Conservation (phyloP, 495 filamentous ascomycete genomes). For the Daldinia vernicosa region DNA sequence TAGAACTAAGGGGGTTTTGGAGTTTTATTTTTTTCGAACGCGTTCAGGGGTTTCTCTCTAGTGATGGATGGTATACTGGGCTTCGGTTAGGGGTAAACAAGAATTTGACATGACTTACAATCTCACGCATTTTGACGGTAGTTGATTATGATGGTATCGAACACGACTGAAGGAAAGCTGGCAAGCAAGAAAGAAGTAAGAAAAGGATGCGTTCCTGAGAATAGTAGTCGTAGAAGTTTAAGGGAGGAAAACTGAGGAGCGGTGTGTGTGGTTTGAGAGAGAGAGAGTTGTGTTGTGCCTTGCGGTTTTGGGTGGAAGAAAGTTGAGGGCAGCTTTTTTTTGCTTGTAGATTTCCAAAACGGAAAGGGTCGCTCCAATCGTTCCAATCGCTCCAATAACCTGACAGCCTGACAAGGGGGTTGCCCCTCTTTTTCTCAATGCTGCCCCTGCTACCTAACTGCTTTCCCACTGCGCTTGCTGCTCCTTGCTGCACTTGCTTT, state of each 20-base stretch:
- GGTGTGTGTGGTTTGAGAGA: slow-evolving; percentile 37
- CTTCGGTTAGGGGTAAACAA: slow-evolving; percentile 67
- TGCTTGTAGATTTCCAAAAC: slow-evolving; percentile 36
- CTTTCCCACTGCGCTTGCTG: slow-evolving; percentile 9
- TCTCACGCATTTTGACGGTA: slow-evolving; percentile 85
- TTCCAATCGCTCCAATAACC: neutral
- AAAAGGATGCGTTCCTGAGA: slow-evolving; percentile 41
- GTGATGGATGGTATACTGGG: slow-evolving; percentile 79
- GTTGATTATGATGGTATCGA: slow-evolving; percentile 41
- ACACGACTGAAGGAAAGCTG: slow-evolving; percentile 34
- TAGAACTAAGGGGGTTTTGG: slow-evolving; percentile 35
- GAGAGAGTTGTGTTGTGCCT: slow-evolving; percentile 40
- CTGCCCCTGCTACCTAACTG: neutral
- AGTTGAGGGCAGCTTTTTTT: slow-evolving; percentile 40
- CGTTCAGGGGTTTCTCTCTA: slow-evolving; percentile 60
- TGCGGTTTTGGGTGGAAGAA: slow-evolving; percentile 31
- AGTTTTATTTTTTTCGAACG: slow-evolving; percentile 62
- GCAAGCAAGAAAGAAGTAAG: slow-evolving; percentile 36
- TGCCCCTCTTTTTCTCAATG: slow-evolving; percentile 27
- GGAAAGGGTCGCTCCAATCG: slow-evolving; percentile 38
- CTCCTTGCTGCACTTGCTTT: neutral
- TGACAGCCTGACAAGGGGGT: slow-evolving; percentile 10
- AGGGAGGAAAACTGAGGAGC: slow-evolving; percentile 45
- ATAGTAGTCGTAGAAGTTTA: slow-evolving; percentile 42
- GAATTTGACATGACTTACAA: slow-evolving; percentile 68